A percentile compares a stretch with the other conserved stretches of the same genome.
Evolutionary conservation across 2,329 filamentous ascomycete genomes (phyloP).

Genomic region (Onygena corvina): DNA sequence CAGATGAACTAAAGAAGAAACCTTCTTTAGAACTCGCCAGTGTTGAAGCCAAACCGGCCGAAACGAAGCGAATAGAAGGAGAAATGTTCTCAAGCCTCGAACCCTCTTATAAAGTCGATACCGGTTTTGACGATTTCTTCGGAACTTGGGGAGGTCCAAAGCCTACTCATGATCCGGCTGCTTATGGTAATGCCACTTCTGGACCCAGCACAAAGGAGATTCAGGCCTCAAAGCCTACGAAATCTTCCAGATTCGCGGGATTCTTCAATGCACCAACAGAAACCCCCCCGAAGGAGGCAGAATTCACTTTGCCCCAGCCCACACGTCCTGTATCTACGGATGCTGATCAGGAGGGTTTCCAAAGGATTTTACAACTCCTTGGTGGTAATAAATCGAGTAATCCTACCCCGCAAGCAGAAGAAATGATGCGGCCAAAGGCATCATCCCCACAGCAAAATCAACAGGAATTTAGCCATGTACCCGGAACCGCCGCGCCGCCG

Average conservation of each 20-base stretch:
- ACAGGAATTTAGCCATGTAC: conserved; percentile 20
- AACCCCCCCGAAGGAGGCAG: conserved; percentile 34
- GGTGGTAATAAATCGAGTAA: conserved; percentile 42
- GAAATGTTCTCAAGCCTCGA: conserved; percentile 45
- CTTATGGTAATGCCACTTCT: conserved; percentile 21
- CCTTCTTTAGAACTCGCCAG: conserved; percentile 19
- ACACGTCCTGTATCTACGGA: conserved; percentile 38
- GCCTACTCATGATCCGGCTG: conserved; percentile 29
- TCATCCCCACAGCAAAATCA: conserved; percentile 17
- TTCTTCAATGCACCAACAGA: conserved; percentile 56
- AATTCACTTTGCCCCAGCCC: conserved; percentile 24
- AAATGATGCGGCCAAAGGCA: conserved; percentile 22
- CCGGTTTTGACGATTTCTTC: conserved; percentile 68
- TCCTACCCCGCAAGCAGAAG: conserved; percentile 34
- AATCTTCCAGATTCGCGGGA: conserved; percentile 75
- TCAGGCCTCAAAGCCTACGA: conserved; percentile 43
- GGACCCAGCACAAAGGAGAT: conserved; percentile 31
- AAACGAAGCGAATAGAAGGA: conserved; percentile 32
- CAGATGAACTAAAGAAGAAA: conserved; percentile 36
- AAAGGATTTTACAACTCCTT: conserved; percentile 69
- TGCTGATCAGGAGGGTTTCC: conserved; percentile 75
- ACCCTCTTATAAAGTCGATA: conserved; percentile 52
- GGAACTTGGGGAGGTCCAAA: conserved; percentile 45
- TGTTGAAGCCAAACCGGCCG: conserved; percentile 31
- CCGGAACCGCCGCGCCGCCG: conserved; percentile 22